Evolutionary conservation across 1,139 yeast genomes (phyloP), one percentile per base, ranked within the genome.

Genomic region (Geotrichum cucujoidarum): DNA sequence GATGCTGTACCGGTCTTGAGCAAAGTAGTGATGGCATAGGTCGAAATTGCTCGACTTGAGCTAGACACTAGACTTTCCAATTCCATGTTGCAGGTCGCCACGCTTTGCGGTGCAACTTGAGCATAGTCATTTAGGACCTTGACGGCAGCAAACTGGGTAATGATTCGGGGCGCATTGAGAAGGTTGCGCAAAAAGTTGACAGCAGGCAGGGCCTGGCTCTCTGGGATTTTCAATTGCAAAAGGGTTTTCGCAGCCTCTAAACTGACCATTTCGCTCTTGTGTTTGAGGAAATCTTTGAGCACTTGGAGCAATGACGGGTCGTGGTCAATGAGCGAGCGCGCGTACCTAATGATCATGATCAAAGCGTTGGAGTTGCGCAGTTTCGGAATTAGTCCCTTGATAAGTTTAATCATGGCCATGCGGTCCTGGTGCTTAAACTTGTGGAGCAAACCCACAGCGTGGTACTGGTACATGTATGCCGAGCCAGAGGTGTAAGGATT

Each of bases 1-100:
- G 85, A 89, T 53, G 88, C 84, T 53, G 90, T 92, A 68, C 97
- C 95, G 4, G 98, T 92, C 70, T 90, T 92, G 66, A 92, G 79
- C 62, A 92, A 75, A 3, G 97, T 92, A 37, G 98, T 92, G 64
- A 92, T 92, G 27, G 98, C 97, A 67, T 88, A 90, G n/a, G 98
- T 92, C 13, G 97, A 90, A 58, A 92, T 81, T 35, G 95, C 83
- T 68, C 96, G 80, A 68, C 87, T 89, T 34, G 89, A 65, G 67
- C 92, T 97, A 64, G 84, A 83, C 59, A 94, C 87, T 64, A 92
- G 76, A 34, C 80, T 73, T 69, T 92, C 98, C 61, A 92, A 77
- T 65, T 89, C 97, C 48, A 76, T 71, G 63, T 87, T 90, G 66
- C 86, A 80, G 40, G 79, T 79, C 59, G 85, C 75, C 43, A 85